Conservation (phyloP, 202 grass and related monocot species). For the Bolboschoenoplectus hybrid region DNA sequence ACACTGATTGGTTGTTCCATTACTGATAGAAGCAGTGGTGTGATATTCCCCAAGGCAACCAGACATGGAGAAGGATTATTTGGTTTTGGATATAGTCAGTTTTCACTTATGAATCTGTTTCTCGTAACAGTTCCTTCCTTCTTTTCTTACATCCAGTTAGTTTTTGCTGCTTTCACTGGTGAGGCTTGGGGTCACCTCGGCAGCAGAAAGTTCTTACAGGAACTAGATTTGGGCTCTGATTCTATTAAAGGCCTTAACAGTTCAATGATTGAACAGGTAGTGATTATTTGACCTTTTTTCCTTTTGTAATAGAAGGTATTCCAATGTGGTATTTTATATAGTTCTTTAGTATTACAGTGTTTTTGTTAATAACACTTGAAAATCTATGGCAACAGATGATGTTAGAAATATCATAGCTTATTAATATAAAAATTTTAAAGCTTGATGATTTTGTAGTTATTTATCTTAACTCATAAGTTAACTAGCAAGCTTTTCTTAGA, state of each 20-base stretch:
- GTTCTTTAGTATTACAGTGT: not conserved
- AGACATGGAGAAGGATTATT: slow-evolving; percentile 25
- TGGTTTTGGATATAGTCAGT: slow-evolving; percentile 31
- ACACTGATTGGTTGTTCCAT: not conserved
- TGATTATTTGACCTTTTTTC: not conserved
- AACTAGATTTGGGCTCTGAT: slow-evolving; percentile 73
- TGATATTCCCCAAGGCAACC: not conserved
- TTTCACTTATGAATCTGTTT: not conserved
- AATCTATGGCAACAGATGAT: not conserved
- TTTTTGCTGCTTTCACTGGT: slow-evolving; percentile 87
- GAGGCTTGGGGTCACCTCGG: slow-evolving; percentile 99
- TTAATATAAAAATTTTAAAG: not conserved
- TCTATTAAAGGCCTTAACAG: slow-evolving; percentile 70
- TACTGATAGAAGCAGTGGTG: not conserved
- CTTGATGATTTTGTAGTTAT: not conserved
- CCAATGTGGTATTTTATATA: not conserved
- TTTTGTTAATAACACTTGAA: not conserved
- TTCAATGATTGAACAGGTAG: slow-evolving; percentile 88
- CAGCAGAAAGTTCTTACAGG: slow-evolving; percentile 83
- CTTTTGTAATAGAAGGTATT: not conserved
- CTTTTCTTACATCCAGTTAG: slow-evolving; percentile 53
- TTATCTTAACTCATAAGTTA: not conserved
- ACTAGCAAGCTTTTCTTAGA: not conserved
- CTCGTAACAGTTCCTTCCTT: slow-evolving; percentile 35
- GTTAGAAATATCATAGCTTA: not conserved